Evolutionary conservation across 2,329 filamentous ascomycete species (phyloP), one percentile per base, ranked within the genome.

Genomic region (Cladophialophora psammophila): DNA sequence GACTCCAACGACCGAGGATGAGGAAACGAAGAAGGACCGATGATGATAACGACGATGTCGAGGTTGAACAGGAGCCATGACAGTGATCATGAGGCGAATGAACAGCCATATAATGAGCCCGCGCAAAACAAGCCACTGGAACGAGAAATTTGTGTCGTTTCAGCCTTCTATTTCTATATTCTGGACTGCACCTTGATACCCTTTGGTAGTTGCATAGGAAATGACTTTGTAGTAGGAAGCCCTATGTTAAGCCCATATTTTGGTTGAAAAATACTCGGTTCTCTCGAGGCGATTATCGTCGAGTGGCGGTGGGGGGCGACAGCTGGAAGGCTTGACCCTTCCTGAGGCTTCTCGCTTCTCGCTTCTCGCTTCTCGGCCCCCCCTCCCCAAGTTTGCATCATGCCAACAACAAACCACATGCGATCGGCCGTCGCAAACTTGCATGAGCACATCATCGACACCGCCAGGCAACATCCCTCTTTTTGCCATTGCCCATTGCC

Each of bases 11-110:
- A 72, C 61, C n/a, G 72, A 72, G 31, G 73, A 74, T 31, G 70
- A 73, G 32, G 72, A 74, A 58, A 52, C 66, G 7, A 73, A 73
- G 65, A 73, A 73, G 62, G 66, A 72, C 13, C 65, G 61, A 42
- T 71, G 38, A 66, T 50, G 60, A 35, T 26, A 35, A 32, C 31
- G 15, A 35, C 36, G 34, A 54, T 62, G 48, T 34, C 7, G 26
- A 42, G 48, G 35, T 35, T n/a, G 9, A 26, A 2, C 48, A 10
- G 55, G 7, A 5, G 34, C 35, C 35, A 57, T 10, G 3, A 38
- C 32, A 26, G 34, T 12, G 5, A 50, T 31, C 20, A 50, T 13
- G 45, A 50, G 9, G 45, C 7, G 15, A 50, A 50, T 50, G 45
- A 26, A 26, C 45, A 50, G 20, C 18, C 18, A 50, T 31, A 48